phyloP scores from a whole-genome alignment of 2,329 filamentous ascomycete species.

The Penicillium sp. region DNA sequence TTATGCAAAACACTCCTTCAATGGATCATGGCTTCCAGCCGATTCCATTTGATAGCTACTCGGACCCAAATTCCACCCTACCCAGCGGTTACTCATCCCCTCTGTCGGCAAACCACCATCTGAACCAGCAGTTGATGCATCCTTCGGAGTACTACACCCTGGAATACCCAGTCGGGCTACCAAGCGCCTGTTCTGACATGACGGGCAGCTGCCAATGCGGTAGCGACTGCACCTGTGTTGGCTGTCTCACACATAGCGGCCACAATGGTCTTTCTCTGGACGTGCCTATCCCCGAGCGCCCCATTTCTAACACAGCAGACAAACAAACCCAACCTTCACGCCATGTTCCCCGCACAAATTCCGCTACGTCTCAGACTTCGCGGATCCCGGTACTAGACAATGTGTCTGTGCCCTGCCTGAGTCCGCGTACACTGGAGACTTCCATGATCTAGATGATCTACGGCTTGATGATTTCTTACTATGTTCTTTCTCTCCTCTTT shows the following conservation, averaged over 20 bases:
- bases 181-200: constrained; percentile 46
- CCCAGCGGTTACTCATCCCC: constrained; percentile 30
- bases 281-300: constrained; percentile 8
- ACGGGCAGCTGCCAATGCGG: constrained; percentile 55
- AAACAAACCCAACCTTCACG: neutral
- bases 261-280: constrained; percentile 48
- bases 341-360: constrained; percentile 2
- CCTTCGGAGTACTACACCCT: constrained; percentile 45
- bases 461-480: neutral
- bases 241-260: constrained; percentile 54
- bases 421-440: constrained; percentile 25
- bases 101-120: constrained; percentile 21
- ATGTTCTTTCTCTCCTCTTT: neutral
- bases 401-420: constrained; percentile 23
- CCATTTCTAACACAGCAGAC: constrained; percentile 6
- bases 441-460: constrained; percentile 21
- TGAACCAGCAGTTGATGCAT: constrained; percentile 39
- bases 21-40: constrained; percentile 17
- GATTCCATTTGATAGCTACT: constrained; percentile 23
- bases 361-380: constrained; percentile 13
- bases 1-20: constrained; percentile 16
- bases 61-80: constrained; percentile 21
- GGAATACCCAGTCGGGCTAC: constrained; percentile 43
- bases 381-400: constrained; percentile 21
- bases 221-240: constrained; percentile 53